Base-by-base conservation (phyloP, 495 filamentous ascomycete species). In the Tuber microsphaerosporum region DNA sequence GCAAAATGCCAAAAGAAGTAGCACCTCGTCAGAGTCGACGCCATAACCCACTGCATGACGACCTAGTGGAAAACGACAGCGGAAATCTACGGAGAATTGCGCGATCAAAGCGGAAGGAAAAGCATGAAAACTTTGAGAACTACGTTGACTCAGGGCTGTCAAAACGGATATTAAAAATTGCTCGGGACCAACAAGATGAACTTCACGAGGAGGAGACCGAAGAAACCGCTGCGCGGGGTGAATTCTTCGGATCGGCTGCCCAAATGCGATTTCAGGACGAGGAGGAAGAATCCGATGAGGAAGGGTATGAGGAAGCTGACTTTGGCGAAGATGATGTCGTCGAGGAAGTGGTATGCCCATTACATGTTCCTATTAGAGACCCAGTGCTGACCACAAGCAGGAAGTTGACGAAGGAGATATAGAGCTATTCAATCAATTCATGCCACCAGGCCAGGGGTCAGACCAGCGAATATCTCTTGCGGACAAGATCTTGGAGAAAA, bases 361-460 rank as follows among this genome's bases (percentile, higher is more conserved):
- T 48, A 31, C 14, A 69, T 22, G 19, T 43, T 20, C 31, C 16
- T 26, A 37, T 17, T n/a, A 31, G 14, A 39, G 37, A 34, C 37
- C 70, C 76, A 70, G 72, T 76, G n/a, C 45, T 6, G 12, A 48
- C 48, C 8, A 31, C 17, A 2, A n/a, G 37, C 46, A 90, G 86
- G 94, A 97, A 81, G 87, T 97, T 51, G 93, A 96, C 75, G 93
- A 94, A n/a, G 89, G 89, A 70, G 95, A 99, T 82, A 85, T 97
- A 51, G 93, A 92, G 73, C 90, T 92, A 71, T 99, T 96, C 85
- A 92, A 96, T 84, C 91, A 90, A 74, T 97, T 97, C 84, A 87
- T 97, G 80, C 92, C 92, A 2, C 86, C 87, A 20, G 77, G 61
- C 44, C 83, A 83, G 34, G 83, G 83, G 79, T 80, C 87, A 19